Evolutionary conservation across 345 rosid genomes (phyloP).

Genomic region (Eucalyptus leucophloia): DNA sequence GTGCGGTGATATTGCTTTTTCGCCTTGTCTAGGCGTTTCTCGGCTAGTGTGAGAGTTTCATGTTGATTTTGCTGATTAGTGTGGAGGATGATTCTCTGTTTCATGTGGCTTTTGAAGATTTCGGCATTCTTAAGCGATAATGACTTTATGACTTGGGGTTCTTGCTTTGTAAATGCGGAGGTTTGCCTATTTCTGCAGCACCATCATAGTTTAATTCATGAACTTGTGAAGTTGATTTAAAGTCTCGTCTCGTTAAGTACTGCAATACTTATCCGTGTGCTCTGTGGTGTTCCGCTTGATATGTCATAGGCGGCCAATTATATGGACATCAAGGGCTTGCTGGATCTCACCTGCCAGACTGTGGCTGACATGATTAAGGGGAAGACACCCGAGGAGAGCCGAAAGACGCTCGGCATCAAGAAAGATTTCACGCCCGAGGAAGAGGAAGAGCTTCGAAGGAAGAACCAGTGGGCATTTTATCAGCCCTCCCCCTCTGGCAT

Average conservation of each 20-base stretch:
- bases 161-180: background rate
- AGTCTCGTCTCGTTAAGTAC: background rate
- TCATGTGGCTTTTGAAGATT: no score
- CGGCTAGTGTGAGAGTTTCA: no score
- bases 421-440: slow-evolving; percentile 33
- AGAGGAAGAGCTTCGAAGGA: no score
- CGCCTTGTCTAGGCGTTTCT: no score
- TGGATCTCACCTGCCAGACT: slow-evolving; percentile 5
- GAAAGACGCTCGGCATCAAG: slow-evolving; percentile 26
- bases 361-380: slow-evolving; percentile 57
- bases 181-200: background rate
- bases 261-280: background rate
- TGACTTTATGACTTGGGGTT: background rate
- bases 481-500: background rate
- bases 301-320: slow-evolving; percentile 50
- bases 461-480: no score
- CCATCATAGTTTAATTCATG: background rate
- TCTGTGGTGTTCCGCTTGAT: background rate
- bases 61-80: background rate
- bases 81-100: background rate
- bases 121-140: no score
- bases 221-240: background rate
- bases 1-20: no score
- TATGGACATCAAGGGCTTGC: slow-evolving; percentile 46
- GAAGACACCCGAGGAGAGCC: slow-evolving; percentile 33